phyloP scores from a whole-genome alignment of 176 grass and related monocot species.

The Ampelocalamus luodianensis region DNA sequence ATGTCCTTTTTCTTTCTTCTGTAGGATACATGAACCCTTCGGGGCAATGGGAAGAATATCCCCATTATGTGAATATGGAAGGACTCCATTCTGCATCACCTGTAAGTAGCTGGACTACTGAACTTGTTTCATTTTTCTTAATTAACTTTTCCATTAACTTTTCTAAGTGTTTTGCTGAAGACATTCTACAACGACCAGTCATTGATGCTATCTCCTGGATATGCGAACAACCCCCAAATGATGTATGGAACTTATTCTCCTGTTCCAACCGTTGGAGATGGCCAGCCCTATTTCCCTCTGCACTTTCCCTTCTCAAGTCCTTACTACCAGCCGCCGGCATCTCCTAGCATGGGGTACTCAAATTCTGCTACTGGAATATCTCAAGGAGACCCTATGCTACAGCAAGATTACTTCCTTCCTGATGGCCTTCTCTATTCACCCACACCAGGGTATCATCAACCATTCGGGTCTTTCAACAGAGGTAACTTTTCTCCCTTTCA shows the following conservation, averaged over 20 bases:
- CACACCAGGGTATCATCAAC: conserved; percentile 66
- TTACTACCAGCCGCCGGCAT: conserved; percentile 73
- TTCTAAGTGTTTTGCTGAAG: conserved; percentile 43
- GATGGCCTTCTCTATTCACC: conserved; percentile 70
- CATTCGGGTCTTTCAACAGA: conserved; percentile 68
- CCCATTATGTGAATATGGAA: conserved; percentile 73
- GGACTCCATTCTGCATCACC: conserved; percentile 63
- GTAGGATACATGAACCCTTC: conserved; percentile 62
- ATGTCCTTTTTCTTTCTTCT: conserved; percentile 28
- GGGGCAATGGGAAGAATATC: conserved; percentile 74
- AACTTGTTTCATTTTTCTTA: conserved; percentile 25
- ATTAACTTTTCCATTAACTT: conserved; percentile 13
- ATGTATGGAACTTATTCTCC: conserved; percentile 80
- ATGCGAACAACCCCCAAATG: conserved; percentile 73
- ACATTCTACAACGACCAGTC: conserved; percentile 67
- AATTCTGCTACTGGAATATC: conserved; percentile 61
- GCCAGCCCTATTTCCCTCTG: conserved; percentile 58
- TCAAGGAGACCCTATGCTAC: conserved; percentile 70
- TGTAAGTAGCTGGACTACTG: conserved; percentile 54
- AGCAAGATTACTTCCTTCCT: conserved; percentile 66
- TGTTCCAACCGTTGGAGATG: conserved; percentile 64
- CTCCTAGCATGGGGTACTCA: conserved; percentile 69
- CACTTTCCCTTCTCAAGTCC: conserved; percentile 62
- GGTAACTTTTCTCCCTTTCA: conserved; percentile 40
- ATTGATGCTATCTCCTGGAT: conserved; percentile 64